These are phyloP conservation scores for Laguncularia racemosa DNA, from an alignment of 345 rosid genomes.

Conservation along the genomic window DNA sequence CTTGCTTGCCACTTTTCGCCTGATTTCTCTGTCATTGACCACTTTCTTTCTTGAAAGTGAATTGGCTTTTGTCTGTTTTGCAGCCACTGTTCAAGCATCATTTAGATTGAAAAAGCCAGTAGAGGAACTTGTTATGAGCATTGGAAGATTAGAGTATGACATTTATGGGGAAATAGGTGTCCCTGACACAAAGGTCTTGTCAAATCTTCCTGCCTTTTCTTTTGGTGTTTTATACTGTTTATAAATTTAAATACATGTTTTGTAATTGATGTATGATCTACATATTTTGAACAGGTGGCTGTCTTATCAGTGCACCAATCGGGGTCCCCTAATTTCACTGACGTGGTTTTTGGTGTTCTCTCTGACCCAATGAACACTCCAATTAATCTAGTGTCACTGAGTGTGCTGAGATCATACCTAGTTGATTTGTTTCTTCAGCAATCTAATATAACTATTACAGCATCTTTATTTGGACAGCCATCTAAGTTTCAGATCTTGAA, in stretches of 20 bases:
- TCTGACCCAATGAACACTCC: slow-evolving; percentile 33
- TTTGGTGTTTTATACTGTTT: too few relatives aligned
- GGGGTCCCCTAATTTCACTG: slow-evolving; percentile 41
- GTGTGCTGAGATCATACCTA: slow-evolving; percentile 48
- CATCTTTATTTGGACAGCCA: slow-evolving; percentile 49
- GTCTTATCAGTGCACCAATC: slow-evolving; percentile 57
- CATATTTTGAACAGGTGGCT: slow-evolving; percentile 50
- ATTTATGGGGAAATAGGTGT: slow-evolving; percentile 49
- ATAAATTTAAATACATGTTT: too few relatives aligned
- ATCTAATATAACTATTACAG: slow-evolving; percentile 53
- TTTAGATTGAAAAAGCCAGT: slow-evolving; percentile 47
- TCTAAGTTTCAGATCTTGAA: slow-evolving; percentile 57
- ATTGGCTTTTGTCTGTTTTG: slow-evolving; percentile 10
- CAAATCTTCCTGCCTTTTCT: slow-evolving; percentile 2
- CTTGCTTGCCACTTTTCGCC: too few relatives aligned
- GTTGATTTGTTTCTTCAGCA: slow-evolving; percentile 47
- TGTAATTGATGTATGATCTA: slow-evolving; percentile 12
- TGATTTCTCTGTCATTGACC: neutral
- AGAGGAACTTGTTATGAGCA: slow-evolving; percentile 30
- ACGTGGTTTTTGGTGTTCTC: slow-evolving; percentile 65
- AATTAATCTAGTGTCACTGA: slow-evolving; percentile 32
- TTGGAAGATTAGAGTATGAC: slow-evolving; percentile 45
- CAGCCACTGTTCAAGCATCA: slow-evolving; percentile 57
- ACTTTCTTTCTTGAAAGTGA: neutral
- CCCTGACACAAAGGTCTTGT: slow-evolving; percentile 47